Percentiles rank a stretch among this genome's conserved stretches.
Conservation (phyloP, 257 asterid species). For the Striga asiatica region DNA sequence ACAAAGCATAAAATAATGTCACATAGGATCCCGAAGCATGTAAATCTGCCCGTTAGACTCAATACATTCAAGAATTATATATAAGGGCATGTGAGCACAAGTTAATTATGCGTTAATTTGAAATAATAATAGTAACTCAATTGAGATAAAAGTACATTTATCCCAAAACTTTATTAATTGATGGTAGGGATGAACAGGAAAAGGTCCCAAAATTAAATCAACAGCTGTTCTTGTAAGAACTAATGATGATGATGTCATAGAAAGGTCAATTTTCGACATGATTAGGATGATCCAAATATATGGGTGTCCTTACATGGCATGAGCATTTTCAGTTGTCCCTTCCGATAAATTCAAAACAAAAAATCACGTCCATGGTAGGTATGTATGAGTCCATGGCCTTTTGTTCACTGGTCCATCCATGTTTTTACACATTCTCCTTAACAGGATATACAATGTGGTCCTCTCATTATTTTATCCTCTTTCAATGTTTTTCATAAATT, state of each 20-base stretch:
- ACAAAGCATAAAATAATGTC: no score
- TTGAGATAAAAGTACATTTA: no score
- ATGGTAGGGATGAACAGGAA: constrained; percentile 14
- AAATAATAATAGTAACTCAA: no score
- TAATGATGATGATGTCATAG: constrained; percentile 38
- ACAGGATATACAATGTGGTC: constrained; percentile 13
- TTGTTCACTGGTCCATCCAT: constrained; percentile 21
- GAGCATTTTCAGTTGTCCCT: constrained; percentile 26
- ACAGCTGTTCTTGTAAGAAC: background rate
- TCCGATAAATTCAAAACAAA: constrained; percentile 19
- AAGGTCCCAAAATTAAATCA: constrained; percentile 16
- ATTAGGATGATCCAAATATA: constrained; percentile 22
- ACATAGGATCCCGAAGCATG: no score
- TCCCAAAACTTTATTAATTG: background rate
- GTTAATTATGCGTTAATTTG: no score
- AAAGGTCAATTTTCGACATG: constrained; percentile 57
- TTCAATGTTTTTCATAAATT: constrained; percentile 25
- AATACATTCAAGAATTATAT: no score
- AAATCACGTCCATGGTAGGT: constrained; percentile 14
- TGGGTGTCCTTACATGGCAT: constrained; percentile 34
- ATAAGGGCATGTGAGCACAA: no score
- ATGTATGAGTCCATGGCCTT: background rate
- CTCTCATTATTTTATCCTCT: constrained; percentile 6
- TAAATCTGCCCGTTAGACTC: no score
- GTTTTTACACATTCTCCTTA: constrained; percentile 34